Evolutionary conservation across 2,329 filamentous ascomycete species (phyloP), one percentile per base, ranked within the genome.

Genomic region (Sarocladiaceae sp.): DNA sequence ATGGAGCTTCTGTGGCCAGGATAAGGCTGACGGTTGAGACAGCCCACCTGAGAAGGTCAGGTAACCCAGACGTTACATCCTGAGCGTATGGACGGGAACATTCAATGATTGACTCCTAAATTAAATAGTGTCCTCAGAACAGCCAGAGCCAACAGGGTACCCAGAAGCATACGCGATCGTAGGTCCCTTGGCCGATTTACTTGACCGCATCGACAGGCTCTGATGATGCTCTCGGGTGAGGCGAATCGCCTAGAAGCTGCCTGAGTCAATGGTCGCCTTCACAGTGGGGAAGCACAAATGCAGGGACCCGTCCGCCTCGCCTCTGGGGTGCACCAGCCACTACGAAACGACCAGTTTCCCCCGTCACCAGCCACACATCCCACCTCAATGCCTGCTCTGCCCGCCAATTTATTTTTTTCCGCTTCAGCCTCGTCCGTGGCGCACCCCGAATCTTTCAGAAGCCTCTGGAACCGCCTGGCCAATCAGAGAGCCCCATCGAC

Each of bases 381-480:
- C 40, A 28, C 40, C 29, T 15, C 29, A 33, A 15, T 10, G 15
- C 29, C 29, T n/a, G 6, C 6, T 23, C 17, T 22, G 15, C 4
- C 5, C 37, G 4, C 37, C 26, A 28, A 6, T 44, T 12, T 4
- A n/a, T 28, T 47, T 35, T 35, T 35, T 13, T 35, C 28, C 33
- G n/a, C n/a, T n/a, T 50, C 47, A 50, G 47, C 47, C 47, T 50
- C 47, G 29, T 26, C 47, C 26, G 47, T 37, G 47, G 31, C 47
- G 31, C 44, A 10, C 47, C 39, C 47, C 25, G 37, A 35, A 29
- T 17, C 18, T 39, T 50, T 50, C 62, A 58, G 61, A 64, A 64
- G 57, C 55, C 58, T 64, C 62, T 57, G 61, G 57, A 52, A 53
- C 37, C 46, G 28, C 7, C 48, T 33, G 39, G 53, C 54, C 63